Percentiles rank a stretch among this genome's conserved stretches.
phyloP scores from a whole-genome alignment of 1,139 yeast species.

The Hyphopichia pseudoburtonii region DNA sequence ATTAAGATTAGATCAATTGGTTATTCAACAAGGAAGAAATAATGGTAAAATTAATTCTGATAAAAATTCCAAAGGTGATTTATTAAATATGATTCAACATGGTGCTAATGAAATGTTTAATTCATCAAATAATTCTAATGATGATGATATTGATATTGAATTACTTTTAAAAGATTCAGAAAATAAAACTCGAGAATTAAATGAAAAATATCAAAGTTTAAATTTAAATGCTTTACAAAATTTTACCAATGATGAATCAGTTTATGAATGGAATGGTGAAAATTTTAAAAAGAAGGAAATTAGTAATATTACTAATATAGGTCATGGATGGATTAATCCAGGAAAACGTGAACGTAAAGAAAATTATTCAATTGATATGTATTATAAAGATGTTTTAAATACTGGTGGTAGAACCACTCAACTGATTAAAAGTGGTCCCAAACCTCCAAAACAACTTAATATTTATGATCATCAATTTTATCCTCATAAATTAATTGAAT shows the following conservation, averaged over 20 bases:
- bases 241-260: slow-evolving; percentile 59
- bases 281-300: slow-evolving; percentile 65
- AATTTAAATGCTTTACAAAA: slow-evolving; percentile 78
- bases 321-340: slow-evolving; percentile 69
- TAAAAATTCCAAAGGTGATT: slow-evolving; percentile 64
- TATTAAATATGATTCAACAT: slow-evolving; percentile 75
- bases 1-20: slow-evolving; percentile 74
- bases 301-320: slow-evolving; percentile 34
- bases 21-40: slow-evolving; percentile 73
- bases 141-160: slow-evolving; percentile 62
- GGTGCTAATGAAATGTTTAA: slow-evolving; percentile 71
- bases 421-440: slow-evolving; percentile 46
- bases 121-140: slow-evolving; percentile 8
- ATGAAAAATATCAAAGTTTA: slow-evolving; percentile 61
- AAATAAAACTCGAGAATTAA: slow-evolving; percentile 59
- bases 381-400: slow-evolving; percentile 73
- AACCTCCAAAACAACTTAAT: slow-evolving; percentile 67
- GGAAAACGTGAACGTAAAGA: slow-evolving; percentile 78
- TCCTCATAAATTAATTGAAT: slow-evolving; percentile 58
- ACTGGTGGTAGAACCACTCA: slow-evolving; percentile 56
- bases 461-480: slow-evolving; percentile 75
- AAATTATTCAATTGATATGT: slow-evolving; percentile 75
- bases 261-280: slow-evolving; percentile 85
- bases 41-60: slow-evolving; percentile 37
- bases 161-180: slow-evolving; percentile 62